Evolutionary conservation across 2,329 filamentous ascomycete genomes (phyloP), one percentile per base, ranked within the genome.

Genomic region (Penicillium thymicola): DNA sequence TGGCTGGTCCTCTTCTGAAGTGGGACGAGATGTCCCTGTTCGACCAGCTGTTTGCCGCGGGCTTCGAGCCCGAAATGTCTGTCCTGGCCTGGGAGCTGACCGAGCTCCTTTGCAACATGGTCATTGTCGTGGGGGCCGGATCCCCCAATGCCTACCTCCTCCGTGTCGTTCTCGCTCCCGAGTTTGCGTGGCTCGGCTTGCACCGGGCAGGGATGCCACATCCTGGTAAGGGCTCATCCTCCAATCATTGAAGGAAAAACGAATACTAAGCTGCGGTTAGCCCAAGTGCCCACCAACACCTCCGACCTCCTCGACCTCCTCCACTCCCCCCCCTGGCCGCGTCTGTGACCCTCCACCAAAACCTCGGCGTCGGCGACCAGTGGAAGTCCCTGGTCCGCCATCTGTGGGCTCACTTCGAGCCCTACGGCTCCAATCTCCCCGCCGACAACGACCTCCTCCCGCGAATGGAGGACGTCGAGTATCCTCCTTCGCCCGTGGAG

Each of bases 151-250:
- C 56, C 13, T 51, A 37, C 25, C 36, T 54, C 30, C 52, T 57
- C 3, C 49, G 52, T 34, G 45, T 57, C 11, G 27, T 51, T 16
- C 36, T 59, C 23, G 34, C 56, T 4, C 42, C 49, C 14, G 53
- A 59, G 10, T 59, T 46, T 38, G n/a, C 45, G 28, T 59, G 59
- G 49, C 18, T 60, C 27, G 49, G 52, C 8, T 30, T 60, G 13
- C 42, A 51, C 46, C 51, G 36, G 48, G 58, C 43, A 56, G 40
- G 44, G 44, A 37, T 54, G 30, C 23, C 37, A 38, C n/a, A 47
- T 27, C 37, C 28, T 45, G 43, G 51, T 48, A 47, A 36, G 21
- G n/a, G 36, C 27, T 5, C 23, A 5, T 28, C 32, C 32, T 14
- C 23, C 8, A 5, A 34, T 2, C 9, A 34, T 25, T 10, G 4